Percentiles rank a stretch among this genome's conserved stretches.
These are phyloP conservation scores for Ogataea methanolica DNA, from an alignment of 805 yeast species.

Conservation along the genomic window DNA sequence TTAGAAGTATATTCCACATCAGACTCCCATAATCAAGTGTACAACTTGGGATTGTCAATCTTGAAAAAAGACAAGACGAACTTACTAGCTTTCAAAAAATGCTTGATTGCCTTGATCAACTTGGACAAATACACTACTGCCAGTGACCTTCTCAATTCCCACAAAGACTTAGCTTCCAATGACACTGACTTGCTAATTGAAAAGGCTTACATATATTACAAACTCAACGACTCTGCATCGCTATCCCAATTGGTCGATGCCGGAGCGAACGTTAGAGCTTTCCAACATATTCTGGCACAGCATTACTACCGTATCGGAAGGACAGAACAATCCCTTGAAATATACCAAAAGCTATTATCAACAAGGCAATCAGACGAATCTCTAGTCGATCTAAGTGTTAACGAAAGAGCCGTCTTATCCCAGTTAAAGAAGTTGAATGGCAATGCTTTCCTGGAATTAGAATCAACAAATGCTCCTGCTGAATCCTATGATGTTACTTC, in stretches of 20 bases:
- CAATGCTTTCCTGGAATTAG: conserved; percentile 2
- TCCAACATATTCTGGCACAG: conserved; percentile 49
- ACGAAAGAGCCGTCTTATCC: conserved; percentile 65
- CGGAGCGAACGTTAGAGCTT: conserved; percentile 30
- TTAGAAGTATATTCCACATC: conserved; percentile 32
- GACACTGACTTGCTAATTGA: conserved; percentile 39
- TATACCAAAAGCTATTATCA: conserved; percentile 40
- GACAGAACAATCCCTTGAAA: conserved; percentile 37
- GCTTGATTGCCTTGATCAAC: conserved; percentile 56
- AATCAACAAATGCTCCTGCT: conserved; percentile 4
- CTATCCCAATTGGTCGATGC: conserved; percentile 15
- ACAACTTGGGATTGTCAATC: conserved; percentile 25
- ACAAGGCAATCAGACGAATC: conserved; percentile 21
- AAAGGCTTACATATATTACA: conserved; percentile 56
- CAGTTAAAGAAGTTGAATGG: conserved; percentile 30
- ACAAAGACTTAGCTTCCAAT: conserved; percentile 8
- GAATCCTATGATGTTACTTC: conserved; percentile 53
- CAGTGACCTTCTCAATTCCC: conserved; percentile 33
- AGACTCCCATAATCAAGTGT: conserved; percentile 33
- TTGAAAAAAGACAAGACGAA: conserved; percentile 27
- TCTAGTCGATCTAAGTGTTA: conserved; percentile 46
- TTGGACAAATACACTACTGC: conserved; percentile 54
- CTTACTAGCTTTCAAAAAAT: conserved; percentile 31
- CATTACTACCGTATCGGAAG: conserved; percentile 45
- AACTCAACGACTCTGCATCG: conserved; percentile 33